phyloP scores from a whole-genome alignment of 1,284 basidiomycete genomes.

The Moesziomyces parantarcticus region DNA sequence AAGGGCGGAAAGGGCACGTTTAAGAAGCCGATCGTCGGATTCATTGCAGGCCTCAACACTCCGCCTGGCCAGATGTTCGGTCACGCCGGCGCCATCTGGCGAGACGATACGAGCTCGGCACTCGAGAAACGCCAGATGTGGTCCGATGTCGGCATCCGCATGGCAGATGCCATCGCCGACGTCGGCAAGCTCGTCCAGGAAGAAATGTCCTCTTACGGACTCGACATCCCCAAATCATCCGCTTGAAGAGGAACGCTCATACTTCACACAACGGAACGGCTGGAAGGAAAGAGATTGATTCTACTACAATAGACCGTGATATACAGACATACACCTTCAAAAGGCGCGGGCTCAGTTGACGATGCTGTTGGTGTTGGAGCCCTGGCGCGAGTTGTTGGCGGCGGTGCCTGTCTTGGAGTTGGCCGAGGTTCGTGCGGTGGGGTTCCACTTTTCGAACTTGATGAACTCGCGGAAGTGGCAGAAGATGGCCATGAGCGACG shows the following conservation, averaged over 20 bases:
- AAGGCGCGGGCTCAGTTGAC: constrained; percentile 1
- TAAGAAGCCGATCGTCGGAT: constrained; percentile 55
- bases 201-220: constrained; percentile 24
- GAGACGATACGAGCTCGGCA: constrained; percentile 42
- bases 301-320: not conserved
- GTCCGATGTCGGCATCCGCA: constrained; percentile 37
- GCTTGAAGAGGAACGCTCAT: no score
- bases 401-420: constrained; percentile 30
- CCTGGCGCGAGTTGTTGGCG: constrained; percentile 12
- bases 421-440: constrained; percentile 36
- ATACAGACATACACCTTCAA: not conserved
- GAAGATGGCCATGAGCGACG: constrained; percentile 54
- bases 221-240: not conserved
- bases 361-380: constrained; percentile 26
- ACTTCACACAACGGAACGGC: no score
- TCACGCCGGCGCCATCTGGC: constrained; percentile 57
- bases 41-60: constrained; percentile 51
- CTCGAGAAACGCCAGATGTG: constrained; percentile 48
- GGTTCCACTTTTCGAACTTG: constrained; percentile 59
- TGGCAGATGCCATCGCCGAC: constrained; percentile 47
- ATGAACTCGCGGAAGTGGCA: constrained; percentile 59
- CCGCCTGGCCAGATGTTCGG: constrained; percentile 56
- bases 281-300: no score
- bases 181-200: constrained; percentile 37
- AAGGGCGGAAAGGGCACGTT: constrained; percentile 12